Conservation (phyloP, 1,139 yeast species). For the Ogataea hybrid region DNA sequence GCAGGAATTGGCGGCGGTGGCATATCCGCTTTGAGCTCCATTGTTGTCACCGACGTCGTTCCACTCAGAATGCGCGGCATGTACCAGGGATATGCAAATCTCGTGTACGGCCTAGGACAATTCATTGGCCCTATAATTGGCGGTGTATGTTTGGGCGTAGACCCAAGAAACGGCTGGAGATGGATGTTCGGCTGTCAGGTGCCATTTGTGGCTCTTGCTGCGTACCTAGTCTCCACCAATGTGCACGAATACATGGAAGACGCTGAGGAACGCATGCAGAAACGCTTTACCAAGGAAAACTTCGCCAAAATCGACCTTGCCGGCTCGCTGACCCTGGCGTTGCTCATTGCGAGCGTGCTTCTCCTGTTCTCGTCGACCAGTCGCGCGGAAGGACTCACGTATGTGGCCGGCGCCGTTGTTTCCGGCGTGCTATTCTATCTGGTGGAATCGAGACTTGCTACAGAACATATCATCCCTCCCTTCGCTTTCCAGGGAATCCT, state of each 20-base stretch:
- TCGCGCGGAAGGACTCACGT: constrained; percentile 10
- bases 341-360: constrained; percentile 28
- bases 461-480: constrained; percentile 56
- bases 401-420: constrained; percentile 15
- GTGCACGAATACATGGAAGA: constrained; percentile 36
- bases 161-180: constrained; percentile 39
- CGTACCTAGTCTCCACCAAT: constrained; percentile 28
- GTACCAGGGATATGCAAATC: constrained; percentile 38
- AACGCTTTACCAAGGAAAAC: constrained; percentile 34
- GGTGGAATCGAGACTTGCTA: constrained; percentile 46
- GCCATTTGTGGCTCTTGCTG: constrained; percentile 37
- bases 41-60: constrained; percentile 34
- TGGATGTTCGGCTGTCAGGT: constrained; percentile 42
- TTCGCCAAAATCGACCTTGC: constrained; percentile 38
- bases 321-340: constrained; percentile 38
- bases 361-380: constrained; percentile 34
- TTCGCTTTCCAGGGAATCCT: constrained; percentile 39
- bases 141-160: constrained; percentile 35
- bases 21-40: constrained; percentile 33
- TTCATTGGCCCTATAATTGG: constrained; percentile 44
- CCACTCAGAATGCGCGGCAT: constrained; percentile 33
- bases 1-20: constrained; percentile 38
- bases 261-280: constrained; percentile 33
- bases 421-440: constrained; percentile 36
- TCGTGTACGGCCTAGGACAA: constrained; percentile 40